Percentiles rank a stretch among this genome's conserved stretches.
Conservation (phyloP, 2,329 filamentous ascomycete species). For the Juglanconis oblonga region DNA sequence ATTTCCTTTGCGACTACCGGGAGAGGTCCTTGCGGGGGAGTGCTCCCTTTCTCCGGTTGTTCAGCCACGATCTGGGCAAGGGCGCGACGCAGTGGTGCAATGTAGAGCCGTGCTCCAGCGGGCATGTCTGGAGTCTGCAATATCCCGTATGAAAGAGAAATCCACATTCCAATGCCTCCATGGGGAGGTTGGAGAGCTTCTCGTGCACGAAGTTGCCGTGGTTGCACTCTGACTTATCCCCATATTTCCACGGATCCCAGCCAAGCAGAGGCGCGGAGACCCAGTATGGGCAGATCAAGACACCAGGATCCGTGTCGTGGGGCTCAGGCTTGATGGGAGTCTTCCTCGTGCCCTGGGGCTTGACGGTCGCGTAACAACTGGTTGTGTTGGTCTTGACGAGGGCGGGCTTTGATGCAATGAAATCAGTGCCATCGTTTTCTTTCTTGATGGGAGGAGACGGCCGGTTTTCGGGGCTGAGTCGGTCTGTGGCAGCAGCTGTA, state of each 20-base stretch:
- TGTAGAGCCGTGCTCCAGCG: neutral
- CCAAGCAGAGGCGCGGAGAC: neutral
- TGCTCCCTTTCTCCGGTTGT: no score
- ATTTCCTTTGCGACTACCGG: no score
- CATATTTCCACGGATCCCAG: neutral
- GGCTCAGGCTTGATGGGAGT: neutral
- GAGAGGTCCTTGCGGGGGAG: no score
- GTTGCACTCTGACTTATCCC: neutral
- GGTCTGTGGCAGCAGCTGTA: neutral
- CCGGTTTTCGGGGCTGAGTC: no score
- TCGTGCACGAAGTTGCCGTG: neutral
- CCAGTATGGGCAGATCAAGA: neutral
- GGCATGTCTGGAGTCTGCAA: neutral
- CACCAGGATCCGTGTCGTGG: neutral
- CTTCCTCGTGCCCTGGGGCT: no score
- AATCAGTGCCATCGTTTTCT: neutral
- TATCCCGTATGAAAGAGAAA: neutral
- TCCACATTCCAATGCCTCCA: neutral
- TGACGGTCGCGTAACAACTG: neutral
- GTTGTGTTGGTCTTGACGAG: neutral
- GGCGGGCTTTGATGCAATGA: neutral
- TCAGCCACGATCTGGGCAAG: no score
- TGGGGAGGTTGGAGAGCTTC: neutral
- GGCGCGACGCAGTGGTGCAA: neutral
- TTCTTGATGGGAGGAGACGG: neutral